Evolutionary conservation across 2,329 filamentous ascomycete genomes (phyloP), one percentile per base, ranked within the genome.

Genomic region (Cercospora sp.): DNA sequence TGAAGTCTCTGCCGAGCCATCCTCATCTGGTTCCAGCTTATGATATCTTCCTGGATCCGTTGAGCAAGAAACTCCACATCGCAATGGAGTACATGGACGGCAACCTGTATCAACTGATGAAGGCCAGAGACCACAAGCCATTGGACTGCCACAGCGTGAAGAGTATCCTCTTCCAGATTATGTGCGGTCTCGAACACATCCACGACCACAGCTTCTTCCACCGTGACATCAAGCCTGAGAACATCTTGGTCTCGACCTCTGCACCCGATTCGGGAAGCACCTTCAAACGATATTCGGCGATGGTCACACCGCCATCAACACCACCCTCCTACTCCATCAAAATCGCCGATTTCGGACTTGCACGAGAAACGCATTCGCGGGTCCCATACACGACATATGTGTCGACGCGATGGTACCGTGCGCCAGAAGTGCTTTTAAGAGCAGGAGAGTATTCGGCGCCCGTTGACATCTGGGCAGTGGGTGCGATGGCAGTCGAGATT

Each of bases 41-140:
- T 73, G 95, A 99, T 82, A 99, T 99, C 77, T 99, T 99, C 82
- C 88, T 99, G 76, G 95, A 99, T 77, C 95, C 95, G 0, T 91
- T 93, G 79, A 97, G 88, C 82, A 96, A 94, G 83, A 97, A 97
- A 82, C 89, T 99, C 55, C 95, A 99, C 81, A 99, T 99, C 74
- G 90, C 88, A 77, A 99, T 99, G 95, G 95, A 99, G 83, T 97
- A 97, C 81, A 99, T 99, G 95, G 95, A 99, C 79, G 95, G 95
- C 61, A 99, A 99, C 80, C 86, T 99, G 1, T 99, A 99, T 81
- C 95, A 99, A 81, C 83, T 99, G 71, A 99, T 99, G 95, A 99
- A 99, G 84, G 91, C 95, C 63, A 89, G 95, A 69, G 95, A 99
- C 74, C 94, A 97, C 85, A 98, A 98, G 81, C 91, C 86, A 71